phyloP scores from a whole-genome alignment of 2,329 filamentous ascomycete genomes.

The Pestalotiopsis sp. region DNA sequence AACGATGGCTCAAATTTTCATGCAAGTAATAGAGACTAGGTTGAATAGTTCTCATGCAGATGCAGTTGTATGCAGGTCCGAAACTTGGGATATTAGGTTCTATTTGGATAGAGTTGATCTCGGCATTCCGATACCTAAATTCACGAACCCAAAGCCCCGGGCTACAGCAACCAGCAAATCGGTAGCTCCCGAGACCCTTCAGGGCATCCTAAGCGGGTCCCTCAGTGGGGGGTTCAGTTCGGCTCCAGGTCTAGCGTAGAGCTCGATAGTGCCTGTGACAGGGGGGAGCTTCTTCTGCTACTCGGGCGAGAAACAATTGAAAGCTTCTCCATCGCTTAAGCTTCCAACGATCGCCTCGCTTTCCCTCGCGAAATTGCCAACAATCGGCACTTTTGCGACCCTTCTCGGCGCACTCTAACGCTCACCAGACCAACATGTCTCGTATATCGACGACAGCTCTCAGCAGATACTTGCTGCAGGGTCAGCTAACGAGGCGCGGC shows the following conservation, averaged over 20 bases:
- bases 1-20: background rate
- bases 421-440: conserved; percentile 38
- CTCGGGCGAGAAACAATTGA: background rate
- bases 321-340: background rate
- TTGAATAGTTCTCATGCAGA: background rate
- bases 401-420: background rate
- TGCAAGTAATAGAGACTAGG: background rate
- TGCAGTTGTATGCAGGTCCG: background rate
- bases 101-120: background rate
- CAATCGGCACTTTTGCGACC: background rate
- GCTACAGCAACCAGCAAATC: background rate
- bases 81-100: background rate
- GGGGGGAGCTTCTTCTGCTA: background rate
- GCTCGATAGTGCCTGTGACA: background rate
- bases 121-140: background rate
- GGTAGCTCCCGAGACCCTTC: background rate
- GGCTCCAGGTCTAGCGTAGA: background rate
- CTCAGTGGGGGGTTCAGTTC: background rate
- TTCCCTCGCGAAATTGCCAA: background rate
- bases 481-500: conserved; percentile 42
- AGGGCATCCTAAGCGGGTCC: background rate
- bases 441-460: conserved; percentile 45
- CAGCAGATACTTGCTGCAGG: conserved; percentile 50
- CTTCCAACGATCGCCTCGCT: background rate
- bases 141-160: background rate